Percentiles rank a stretch among this genome's conserved stretches.
Conservation (phyloP, 2,329 filamentous ascomycete species). For the Pseudogymnoascus sp. region DNA sequence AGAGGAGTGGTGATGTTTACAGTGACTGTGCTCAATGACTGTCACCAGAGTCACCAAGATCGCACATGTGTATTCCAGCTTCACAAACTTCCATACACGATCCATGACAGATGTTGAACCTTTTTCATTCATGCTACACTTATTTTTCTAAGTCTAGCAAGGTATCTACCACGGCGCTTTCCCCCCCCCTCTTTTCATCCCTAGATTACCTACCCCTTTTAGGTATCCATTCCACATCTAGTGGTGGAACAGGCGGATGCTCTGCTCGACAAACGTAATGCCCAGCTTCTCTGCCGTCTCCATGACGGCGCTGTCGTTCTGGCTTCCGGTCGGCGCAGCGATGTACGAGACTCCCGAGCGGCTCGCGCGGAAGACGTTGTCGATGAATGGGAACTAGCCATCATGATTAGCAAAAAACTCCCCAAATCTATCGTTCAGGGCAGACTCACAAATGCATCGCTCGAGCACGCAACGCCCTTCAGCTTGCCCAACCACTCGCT, state of each 20-base stretch:
- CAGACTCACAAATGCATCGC: conserved; percentile 81
- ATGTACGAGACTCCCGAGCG: conserved; percentile 93
- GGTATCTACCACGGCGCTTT: background rate
- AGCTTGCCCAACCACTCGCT: conserved; percentile 80
- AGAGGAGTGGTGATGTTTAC: background rate
- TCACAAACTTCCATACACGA: background rate
- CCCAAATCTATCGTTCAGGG: background rate
- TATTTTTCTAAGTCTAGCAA: background rate
- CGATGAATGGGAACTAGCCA: conserved; percentile 87
- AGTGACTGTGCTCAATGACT: background rate
- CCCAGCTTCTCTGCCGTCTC: conserved; percentile 85
- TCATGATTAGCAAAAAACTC: conserved; percentile 10
- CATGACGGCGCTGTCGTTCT: conserved; percentile 75
- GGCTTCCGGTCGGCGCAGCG: conserved; percentile 83
- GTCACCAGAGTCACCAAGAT: background rate
- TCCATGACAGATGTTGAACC: background rate
- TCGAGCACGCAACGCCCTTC: conserved; percentile 75
- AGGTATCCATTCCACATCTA: conserved; percentile 36
- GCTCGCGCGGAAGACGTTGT: conserved; percentile 89
- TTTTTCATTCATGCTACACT: conserved; percentile 4
- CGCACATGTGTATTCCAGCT: background rate
- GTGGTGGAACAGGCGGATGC: conserved; percentile 89
- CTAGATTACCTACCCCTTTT: background rate
- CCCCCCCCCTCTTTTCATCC: background rate
- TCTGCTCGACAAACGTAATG: conserved; percentile 94